Conservation (phyloP, 2,329 filamentous ascomycete genomes). For the Fusarium pseudonygamai region DNA sequence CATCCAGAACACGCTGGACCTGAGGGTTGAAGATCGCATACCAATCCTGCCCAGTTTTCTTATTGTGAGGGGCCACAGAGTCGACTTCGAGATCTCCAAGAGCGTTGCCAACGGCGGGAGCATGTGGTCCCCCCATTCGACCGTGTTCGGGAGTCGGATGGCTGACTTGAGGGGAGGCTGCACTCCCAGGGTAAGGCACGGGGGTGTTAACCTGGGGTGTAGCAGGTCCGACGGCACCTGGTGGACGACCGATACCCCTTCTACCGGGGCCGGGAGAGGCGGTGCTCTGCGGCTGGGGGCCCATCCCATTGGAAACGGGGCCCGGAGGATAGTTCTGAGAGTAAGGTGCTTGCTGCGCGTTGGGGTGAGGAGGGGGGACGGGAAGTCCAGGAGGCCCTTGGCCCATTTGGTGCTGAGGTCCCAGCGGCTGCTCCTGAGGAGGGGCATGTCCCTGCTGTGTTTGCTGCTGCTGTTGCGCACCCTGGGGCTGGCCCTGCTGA, state of each 20-base stretch:
- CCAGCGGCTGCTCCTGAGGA: conserved; percentile 70
- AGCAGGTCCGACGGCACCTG: conserved; percentile 72
- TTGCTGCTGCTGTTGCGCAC: conserved; percentile 56
- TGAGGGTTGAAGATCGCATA: conserved; percentile 96
- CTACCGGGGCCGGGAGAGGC: conserved; percentile 88
- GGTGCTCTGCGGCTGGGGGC: conserved; percentile 82
- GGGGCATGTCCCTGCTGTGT: conserved; percentile 65
- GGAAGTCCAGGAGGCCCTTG: conserved; percentile 77
- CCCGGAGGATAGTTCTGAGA: conserved; percentile 73
- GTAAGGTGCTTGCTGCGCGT: conserved; percentile 76
- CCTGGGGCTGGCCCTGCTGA: conserved; percentile 56
- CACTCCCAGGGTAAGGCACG: conserved; percentile 83
- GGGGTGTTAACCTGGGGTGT: conserved; percentile 93
- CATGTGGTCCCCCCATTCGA: conserved; percentile 61
- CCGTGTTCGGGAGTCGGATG: conserved; percentile 80
- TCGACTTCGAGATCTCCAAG: conserved; percentile 90
- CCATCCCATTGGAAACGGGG: conserved; percentile 75
- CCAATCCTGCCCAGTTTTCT: conserved; percentile 92
- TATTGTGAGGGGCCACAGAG: conserved; percentile 82
- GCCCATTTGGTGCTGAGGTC: conserved; percentile 66
- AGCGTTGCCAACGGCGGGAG: conserved; percentile 65
- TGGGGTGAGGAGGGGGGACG: conserved; percentile 66
- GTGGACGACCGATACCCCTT: conserved; percentile 73
- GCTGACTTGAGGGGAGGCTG: conserved; percentile 85
- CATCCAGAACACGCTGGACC: conserved; percentile 88